These are phyloP conservation scores for Syncephalastrum sp. DNA, from an alignment of 371 early-diverging fungal genomes.

Conservation along the genomic window DNA sequence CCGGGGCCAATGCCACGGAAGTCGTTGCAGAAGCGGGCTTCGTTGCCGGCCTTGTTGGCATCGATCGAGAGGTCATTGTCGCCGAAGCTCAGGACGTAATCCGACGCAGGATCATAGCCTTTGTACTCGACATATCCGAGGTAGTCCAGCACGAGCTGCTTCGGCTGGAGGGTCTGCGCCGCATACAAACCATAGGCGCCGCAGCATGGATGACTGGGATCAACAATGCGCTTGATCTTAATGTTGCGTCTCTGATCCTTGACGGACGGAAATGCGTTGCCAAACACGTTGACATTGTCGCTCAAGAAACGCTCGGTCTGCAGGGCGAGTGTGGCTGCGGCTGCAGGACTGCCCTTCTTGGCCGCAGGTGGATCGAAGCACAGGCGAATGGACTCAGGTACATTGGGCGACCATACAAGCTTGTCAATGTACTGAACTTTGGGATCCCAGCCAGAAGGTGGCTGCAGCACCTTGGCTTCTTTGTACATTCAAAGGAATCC, in stretches of 20 bases:
- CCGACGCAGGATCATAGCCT: conserved; percentile 41
- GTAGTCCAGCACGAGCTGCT: conserved; percentile 47
- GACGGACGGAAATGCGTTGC: conserved; percentile 26
- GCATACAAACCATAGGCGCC: conserved; percentile 52
- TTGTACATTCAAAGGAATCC: conserved; percentile 15
- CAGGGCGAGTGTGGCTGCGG: conserved; percentile 3
- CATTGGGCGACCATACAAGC: conserved; percentile 40
- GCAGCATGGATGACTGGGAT: conserved; percentile 47
- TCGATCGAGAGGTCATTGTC: conserved; percentile 44
- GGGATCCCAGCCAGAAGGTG: conserved; percentile 50
- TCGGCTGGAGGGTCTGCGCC: conserved; percentile 45
- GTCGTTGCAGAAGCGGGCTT: conserved; percentile 54
- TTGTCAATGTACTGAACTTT: conserved; percentile 46
- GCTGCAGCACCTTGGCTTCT: conserved; percentile 27
- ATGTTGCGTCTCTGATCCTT: conserved; percentile 43
- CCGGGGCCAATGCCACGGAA: conserved; percentile 49
- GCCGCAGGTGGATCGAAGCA: conserved; percentile 31
- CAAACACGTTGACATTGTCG: conserved; percentile 40
- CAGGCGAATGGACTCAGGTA: conserved; percentile 27
- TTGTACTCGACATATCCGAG: conserved; percentile 47
- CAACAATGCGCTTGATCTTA: conserved; percentile 45
- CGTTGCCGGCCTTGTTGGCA: conserved; percentile 49
- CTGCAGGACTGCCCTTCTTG: conserved; percentile 1
- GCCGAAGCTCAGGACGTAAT: conserved; percentile 47
- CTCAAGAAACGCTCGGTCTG: conserved; percentile 35